These are phyloP conservation scores for Pseudogymnoascus sp. DNA, from an alignment of 2,329 filamentous ascomycete species.

Conservation along the genomic window DNA sequence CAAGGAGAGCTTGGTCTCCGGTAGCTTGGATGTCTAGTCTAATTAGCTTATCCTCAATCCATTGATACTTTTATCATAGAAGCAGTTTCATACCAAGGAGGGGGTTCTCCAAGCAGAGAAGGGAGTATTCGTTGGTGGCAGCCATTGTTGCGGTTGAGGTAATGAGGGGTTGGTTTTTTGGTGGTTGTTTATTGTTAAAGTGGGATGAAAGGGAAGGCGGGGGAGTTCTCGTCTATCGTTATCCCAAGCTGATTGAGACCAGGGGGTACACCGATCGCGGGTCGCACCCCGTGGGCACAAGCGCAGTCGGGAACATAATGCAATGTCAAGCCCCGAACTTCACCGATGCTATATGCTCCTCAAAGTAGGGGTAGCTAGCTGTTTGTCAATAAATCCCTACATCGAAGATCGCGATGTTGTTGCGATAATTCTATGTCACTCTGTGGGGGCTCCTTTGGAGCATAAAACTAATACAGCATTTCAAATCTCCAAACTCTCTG, in stretches of 20 bases:
- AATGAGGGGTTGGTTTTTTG: conserved; percentile 9
- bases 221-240: conserved; percentile 6
- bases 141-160: conserved; percentile 52
- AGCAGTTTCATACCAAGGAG: conserved; percentile 68
- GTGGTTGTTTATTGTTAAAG: conserved; percentile 10
- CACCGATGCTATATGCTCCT: not conserved
- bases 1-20: conserved; percentile 75
- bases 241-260: conserved; percentile 6
- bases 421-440: not conserved
- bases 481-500: not conserved
- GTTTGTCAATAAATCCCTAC: not conserved
- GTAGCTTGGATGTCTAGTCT: conserved; percentile 76
- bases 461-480: not conserved
- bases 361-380: not conserved
- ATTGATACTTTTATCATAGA: conserved; percentile 1
- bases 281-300: not conserved
- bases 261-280: not conserved
- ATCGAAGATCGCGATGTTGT: not conserved
- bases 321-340: not conserved
- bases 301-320: not conserved
- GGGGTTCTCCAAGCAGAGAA: conserved; percentile 95
- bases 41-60: not conserved
- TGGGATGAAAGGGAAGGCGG: conserved; percentile 14
- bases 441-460: not conserved
- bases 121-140: conserved; percentile 70